These are phyloP conservation scores for slime mould (Dictyostelium discoideum) DNA, from an alignment of 78 protist genomes.

Conservation along the genomic window DNA sequence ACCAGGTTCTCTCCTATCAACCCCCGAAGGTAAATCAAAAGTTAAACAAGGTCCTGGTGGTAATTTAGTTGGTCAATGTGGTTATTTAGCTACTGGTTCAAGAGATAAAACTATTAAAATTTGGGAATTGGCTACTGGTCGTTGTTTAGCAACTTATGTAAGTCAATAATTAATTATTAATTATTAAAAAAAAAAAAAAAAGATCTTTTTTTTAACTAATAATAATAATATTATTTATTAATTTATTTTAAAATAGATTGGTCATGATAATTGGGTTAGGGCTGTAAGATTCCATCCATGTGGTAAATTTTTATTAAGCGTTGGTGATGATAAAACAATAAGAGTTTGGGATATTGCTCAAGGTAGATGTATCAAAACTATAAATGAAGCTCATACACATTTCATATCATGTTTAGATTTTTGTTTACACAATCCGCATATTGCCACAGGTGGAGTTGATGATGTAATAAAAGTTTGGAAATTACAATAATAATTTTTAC, in stretches of 20 bases:
- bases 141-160: conserved; percentile 82
- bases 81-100: conserved; percentile 87
- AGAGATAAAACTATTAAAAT: conserved; percentile 89
- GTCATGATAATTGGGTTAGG: conserved; percentile 82
- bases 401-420: conserved; percentile 83
- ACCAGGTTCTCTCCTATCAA: conserved; percentile 36
- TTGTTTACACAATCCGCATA: conserved; percentile 66
- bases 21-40: conserved; percentile 67
- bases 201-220: background rate
- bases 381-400: conserved; percentile 84
- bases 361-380: conserved; percentile 85
- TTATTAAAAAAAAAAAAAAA: too few relatives aligned
- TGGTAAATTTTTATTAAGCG: conserved; percentile 77
- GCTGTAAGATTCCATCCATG: conserved; percentile 78
- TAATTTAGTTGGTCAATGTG: conserved; percentile 57
- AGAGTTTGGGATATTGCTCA: conserved; percentile 88
- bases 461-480: conserved; percentile 82
- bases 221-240: background rate
- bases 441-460: conserved; percentile 85
- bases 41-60: conserved; percentile 74
- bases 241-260: conserved; percentile 35
- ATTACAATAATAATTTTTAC: conserved; percentile 32
- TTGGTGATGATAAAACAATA: conserved; percentile 83
- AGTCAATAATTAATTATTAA: background rate
- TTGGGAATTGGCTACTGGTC: conserved; percentile 89